These are phyloP conservation scores for Flaveria floridana DNA, from an alignment of 140 eudicot genomes.

Conservation along the genomic window DNA sequence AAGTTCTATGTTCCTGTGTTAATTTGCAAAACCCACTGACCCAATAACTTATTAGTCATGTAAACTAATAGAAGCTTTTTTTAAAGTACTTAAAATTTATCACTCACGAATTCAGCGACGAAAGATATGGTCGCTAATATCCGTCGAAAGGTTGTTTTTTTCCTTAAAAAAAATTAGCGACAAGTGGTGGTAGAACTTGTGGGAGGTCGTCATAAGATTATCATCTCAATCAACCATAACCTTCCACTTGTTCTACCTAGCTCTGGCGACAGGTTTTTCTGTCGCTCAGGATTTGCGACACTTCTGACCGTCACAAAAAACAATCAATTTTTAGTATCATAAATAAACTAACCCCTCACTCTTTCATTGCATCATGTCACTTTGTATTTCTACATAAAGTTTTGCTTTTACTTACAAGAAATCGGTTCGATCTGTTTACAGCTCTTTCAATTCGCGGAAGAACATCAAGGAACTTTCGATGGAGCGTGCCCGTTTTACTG, in stretches of 20 bases:
- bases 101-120: background rate
- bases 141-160: background rate
- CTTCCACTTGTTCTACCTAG: no score
- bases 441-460: slow-evolving; percentile 67
- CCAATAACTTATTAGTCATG: background rate
- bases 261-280: no score
- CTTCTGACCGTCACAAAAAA: no score
- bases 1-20: background rate
- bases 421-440: slow-evolving; percentile 29
- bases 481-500: slow-evolving; percentile 97
- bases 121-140: background rate
- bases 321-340: no score
- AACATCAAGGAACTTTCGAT: slow-evolving; percentile 66
- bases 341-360: no score
- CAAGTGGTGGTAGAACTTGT: no score
- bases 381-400: background rate
- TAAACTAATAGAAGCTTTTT: no score
- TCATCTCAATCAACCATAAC: no score
- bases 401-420: background rate
- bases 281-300: no score
- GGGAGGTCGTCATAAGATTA: no score
- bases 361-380: no score
- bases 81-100: background rate
- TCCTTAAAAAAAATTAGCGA: background rate
- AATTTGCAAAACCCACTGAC: background rate